Evolutionary conservation across 495 filamentous ascomycete genomes (phyloP).

Genomic region (Terfezia claveryi): DNA sequence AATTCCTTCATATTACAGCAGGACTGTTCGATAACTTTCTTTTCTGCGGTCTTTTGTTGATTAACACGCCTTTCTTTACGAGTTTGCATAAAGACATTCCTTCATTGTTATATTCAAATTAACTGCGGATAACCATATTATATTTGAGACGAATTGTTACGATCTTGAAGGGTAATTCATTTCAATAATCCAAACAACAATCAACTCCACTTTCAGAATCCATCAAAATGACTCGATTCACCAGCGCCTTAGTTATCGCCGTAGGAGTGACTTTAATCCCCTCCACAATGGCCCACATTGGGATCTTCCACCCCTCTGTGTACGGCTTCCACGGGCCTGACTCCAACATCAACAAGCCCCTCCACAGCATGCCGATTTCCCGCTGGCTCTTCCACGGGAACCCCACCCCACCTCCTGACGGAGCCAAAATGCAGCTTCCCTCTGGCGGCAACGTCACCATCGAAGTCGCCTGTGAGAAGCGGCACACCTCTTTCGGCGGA

Average conservation of each 20-base stretch:
- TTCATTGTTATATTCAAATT: no score
- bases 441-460: constrained; percentile 31
- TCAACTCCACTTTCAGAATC: no score
- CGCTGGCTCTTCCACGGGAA: constrained; percentile 16
- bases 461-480: constrained; percentile 32
- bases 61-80: no score
- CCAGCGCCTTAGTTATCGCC: background rate
- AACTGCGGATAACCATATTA: no score
- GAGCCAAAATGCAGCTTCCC: constrained; percentile 27
- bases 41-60: no score
- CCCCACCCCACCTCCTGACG: constrained; percentile 11
- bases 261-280: background rate
- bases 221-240: no score
- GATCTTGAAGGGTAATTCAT: no score
- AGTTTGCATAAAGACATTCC: no score
- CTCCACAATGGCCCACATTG: background rate
- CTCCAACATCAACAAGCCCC: constrained; percentile 8
- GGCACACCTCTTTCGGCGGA: constrained; percentile 28
- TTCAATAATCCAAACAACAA: no score
- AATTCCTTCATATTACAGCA: no score
- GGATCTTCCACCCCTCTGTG: constrained; percentile 6
- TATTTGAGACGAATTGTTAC: no score
- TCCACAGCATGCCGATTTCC: constrained; percentile 1
- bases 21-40: no score
- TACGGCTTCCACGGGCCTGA: constrained; percentile 12